Base-by-base conservation (phyloP, 148 eudicot genomes). In the Polygonum aviculare region DNA sequence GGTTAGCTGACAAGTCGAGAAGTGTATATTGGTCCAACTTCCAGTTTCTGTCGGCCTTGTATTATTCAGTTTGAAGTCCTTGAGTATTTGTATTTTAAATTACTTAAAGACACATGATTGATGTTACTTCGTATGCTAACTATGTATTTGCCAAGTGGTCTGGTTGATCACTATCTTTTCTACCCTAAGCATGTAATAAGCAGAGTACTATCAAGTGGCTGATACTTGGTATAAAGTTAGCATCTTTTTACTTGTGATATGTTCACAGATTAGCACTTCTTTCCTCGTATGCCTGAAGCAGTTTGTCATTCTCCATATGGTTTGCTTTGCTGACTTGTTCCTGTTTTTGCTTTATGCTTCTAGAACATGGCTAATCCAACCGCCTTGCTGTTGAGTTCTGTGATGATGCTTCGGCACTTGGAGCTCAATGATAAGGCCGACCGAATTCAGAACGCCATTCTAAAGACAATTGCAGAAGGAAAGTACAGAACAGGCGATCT, bases 321-420 rank as follows among this genome's bases (percentile, higher is more conserved):
- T 62, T 33, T 12, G 0, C 6, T 67, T 14, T 36, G 41, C 44
- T 67, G 72, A 67, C n/a, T 36, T 63, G 39, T 14, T 31, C 40
- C 2, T 67, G 72, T 14, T 67, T 36, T 36, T 4, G 1, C 12
- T 31, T 22, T 35, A 19, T 47, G 47, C n/a, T 65, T 45, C 77
- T 60, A 90, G 95, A 87, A 88, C 81, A 69, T 92, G 89, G 99
- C 97, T 38, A 95, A 95, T 83, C 99, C 99, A 65, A 95, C 99
- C 7, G 99, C 99, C 69, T 84, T 95, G 82, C 88, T 95, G 15
- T 80, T 92, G 81, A 95, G 99, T 83, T 72, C 94, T 12, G 98
- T 94, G 62, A 76, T 85, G 2, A 95, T 95, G 99, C 86, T 95
- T 74, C 91, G 87, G 54, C 99, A 95, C 84, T 83, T 95, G 84